Conservation (phyloP, 2,329 filamentous ascomycete genomes). For the Penicillium sp. region DNA sequence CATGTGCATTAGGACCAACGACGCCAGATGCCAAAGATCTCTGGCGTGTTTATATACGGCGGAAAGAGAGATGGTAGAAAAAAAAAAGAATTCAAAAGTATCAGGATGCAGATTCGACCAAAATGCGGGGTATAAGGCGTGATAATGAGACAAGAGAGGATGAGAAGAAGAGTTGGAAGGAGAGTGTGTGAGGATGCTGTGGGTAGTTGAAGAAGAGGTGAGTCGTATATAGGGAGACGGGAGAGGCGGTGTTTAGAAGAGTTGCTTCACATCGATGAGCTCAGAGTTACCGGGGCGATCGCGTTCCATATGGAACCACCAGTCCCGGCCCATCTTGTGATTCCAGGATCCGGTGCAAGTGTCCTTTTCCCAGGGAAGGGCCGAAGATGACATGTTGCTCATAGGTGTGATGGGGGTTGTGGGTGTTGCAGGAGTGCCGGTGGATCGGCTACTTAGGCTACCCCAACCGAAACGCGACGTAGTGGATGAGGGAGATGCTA, state of each 20-base stretch:
- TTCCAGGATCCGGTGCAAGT: slow-evolving; percentile 52
- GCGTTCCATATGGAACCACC: slow-evolving; percentile 52
- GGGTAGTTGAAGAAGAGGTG: neutral
- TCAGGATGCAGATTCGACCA: slow-evolving; percentile 21
- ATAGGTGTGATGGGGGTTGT: slow-evolving; percentile 37
- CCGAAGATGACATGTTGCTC: slow-evolving; percentile 30
- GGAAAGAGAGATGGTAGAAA: slow-evolving; percentile 7
- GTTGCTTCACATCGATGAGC: slow-evolving; percentile 36
- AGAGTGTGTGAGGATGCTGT: neutral
- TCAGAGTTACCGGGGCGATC: slow-evolving; percentile 41
- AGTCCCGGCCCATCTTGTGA: slow-evolving; percentile 46
- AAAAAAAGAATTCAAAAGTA: slow-evolving; percentile 9
- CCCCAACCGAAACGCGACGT: slow-evolving; percentile 42
- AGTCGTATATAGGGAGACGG: neutral
- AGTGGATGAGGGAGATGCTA: slow-evolving; percentile 37
- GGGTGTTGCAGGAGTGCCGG: slow-evolving; percentile 36
- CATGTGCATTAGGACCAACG: slow-evolving; percentile 14
- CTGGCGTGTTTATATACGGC: slow-evolving; percentile 10
- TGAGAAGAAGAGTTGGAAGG: neutral
- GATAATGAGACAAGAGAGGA: slow-evolving; percentile 13
- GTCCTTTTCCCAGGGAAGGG: slow-evolving; percentile 46
- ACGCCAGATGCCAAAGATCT: slow-evolving; percentile 4
- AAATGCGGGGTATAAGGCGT: slow-evolving; percentile 30
- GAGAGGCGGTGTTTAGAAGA: slow-evolving; percentile 33
- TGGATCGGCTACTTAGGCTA: slow-evolving; percentile 37